Evolutionary conservation across 2,329 filamentous ascomycete genomes (phyloP).

Genomic region (Alternaria sp.): DNA sequence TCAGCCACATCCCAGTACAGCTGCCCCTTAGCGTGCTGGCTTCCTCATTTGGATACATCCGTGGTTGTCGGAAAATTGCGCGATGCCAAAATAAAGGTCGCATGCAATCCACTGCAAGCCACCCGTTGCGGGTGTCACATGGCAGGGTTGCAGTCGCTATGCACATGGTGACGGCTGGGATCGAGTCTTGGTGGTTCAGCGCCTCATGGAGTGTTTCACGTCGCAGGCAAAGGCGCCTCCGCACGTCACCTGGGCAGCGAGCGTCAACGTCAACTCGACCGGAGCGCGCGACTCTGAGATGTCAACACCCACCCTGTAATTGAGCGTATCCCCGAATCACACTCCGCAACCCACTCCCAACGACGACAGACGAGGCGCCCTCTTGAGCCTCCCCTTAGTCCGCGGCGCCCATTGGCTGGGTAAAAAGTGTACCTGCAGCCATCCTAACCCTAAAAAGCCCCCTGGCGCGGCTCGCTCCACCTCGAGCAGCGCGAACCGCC

Average conservation of each 20-base stretch:
- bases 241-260: not conserved
- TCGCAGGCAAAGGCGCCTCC: not conserved
- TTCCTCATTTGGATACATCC: not conserved
- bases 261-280: not conserved
- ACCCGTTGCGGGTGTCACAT: constrained; percentile 17
- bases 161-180: not conserved
- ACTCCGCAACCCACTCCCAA: not conserved
- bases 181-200: not conserved
- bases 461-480: constrained; percentile 33
- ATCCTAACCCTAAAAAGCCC: constrained; percentile 9
- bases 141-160: constrained; percentile 6
- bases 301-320: not conserved
- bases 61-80: constrained; percentile 6
- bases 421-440: constrained; percentile 34
- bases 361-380: not conserved
- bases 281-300: constrained; percentile 1
- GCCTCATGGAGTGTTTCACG: constrained; percentile 5
- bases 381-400: constrained; percentile 1
- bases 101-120: constrained; percentile 12
- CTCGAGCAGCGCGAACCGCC: constrained; percentile 30
- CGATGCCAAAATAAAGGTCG: constrained; percentile 8
- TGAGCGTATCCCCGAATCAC: not conserved
- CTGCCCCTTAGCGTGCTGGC: not conserved
- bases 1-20: not conserved
- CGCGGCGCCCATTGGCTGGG: constrained; percentile 10